Evolutionary conservation across 805 yeast genomes (phyloP).

Genomic region (Cyberlindnera bimundalis): DNA sequence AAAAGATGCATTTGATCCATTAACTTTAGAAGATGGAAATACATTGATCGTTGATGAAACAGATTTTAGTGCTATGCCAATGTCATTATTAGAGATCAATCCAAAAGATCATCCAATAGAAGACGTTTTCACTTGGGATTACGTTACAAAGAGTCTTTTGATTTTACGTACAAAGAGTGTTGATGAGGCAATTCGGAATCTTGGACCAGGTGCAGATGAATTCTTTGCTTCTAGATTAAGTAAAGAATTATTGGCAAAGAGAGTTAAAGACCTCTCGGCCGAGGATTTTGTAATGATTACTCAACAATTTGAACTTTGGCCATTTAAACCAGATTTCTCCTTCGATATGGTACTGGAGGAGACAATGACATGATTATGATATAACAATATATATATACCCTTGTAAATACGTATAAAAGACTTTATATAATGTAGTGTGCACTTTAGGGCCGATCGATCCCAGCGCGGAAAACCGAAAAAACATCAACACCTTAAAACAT

Average conservation of each 20-base stretch:
- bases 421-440: too few relatives aligned
- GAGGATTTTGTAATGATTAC: slow-evolving; percentile 55
- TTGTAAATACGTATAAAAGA: too few relatives aligned
- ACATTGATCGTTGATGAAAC: slow-evolving; percentile 28
- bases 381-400: too few relatives aligned
- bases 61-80: slow-evolving; percentile 27
- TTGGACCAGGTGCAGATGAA: slow-evolving; percentile 82
- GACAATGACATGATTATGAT: not conserved
- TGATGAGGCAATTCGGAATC: slow-evolving; percentile 41
- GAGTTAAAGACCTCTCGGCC: slow-evolving; percentile 45
- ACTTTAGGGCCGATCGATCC: too few relatives aligned
- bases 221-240: slow-evolving; percentile 39
- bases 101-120: slow-evolving; percentile 40
- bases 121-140: slow-evolving; percentile 59
- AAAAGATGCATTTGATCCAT: slow-evolving; percentile 19
- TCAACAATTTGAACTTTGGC: slow-evolving; percentile 65
- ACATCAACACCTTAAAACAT: too few relatives aligned
- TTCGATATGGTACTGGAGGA: slow-evolving; percentile 32
- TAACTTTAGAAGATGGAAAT: slow-evolving; percentile 13
- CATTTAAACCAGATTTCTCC: slow-evolving; percentile 68
- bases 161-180: slow-evolving; percentile 44
- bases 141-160: slow-evolving; percentile 59
- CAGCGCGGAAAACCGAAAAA: too few relatives aligned
- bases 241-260: slow-evolving; percentile 38
- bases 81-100: slow-evolving; percentile 52